Evolutionary conservation across 2,329 filamentous ascomycete genomes (phyloP).

Genomic region (Xylariaceae sp.): DNA sequence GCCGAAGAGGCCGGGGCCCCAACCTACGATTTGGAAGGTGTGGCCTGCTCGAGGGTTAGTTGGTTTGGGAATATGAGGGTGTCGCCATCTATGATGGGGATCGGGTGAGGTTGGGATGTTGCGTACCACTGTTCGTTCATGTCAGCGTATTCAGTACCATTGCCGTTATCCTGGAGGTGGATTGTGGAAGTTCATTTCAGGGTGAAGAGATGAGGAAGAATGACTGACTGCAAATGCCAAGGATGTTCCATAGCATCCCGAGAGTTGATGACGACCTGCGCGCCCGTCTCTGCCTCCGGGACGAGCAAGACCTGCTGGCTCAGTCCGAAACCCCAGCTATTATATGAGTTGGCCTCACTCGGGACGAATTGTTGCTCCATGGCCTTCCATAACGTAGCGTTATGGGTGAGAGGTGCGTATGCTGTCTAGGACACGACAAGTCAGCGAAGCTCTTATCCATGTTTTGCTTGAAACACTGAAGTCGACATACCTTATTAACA

Average conservation of each 20-base stretch:
- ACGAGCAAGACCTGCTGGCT: slow-evolving; percentile 36
- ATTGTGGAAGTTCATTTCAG: too few relatives aligned
- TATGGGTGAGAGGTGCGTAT: slow-evolving; percentile 29
- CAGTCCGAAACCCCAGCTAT: slow-evolving; percentile 34
- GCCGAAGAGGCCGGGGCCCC: slow-evolving; percentile 34
- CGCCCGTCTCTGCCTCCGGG: slow-evolving; percentile 29
- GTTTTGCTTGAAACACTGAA: background rate
- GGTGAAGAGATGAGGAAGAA: too few relatives aligned
- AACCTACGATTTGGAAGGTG: slow-evolving; percentile 38
- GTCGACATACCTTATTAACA: slow-evolving; percentile 31
- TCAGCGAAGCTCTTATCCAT: background rate
- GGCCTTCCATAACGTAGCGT: slow-evolving; percentile 34
- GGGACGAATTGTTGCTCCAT: slow-evolving; percentile 29
- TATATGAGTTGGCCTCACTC: slow-evolving; percentile 30
- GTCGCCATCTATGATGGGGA: background rate
- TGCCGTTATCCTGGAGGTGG: too few relatives aligned
- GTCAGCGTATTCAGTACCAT: background rate
- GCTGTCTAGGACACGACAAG: slow-evolving; percentile 26
- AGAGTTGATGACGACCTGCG: slow-evolving; percentile 37
- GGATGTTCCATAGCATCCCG: slow-evolving; percentile 37
- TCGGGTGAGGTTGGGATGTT: background rate
- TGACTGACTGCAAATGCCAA: slow-evolving; percentile 35
- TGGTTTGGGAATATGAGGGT: background rate
- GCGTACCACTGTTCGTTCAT: slow-evolving; percentile 20
- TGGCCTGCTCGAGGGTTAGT: slow-evolving; percentile 27